phyloP scores from a whole-genome alignment of 768 basidiomycete genomes.

The Podaxis sp. region DNA sequence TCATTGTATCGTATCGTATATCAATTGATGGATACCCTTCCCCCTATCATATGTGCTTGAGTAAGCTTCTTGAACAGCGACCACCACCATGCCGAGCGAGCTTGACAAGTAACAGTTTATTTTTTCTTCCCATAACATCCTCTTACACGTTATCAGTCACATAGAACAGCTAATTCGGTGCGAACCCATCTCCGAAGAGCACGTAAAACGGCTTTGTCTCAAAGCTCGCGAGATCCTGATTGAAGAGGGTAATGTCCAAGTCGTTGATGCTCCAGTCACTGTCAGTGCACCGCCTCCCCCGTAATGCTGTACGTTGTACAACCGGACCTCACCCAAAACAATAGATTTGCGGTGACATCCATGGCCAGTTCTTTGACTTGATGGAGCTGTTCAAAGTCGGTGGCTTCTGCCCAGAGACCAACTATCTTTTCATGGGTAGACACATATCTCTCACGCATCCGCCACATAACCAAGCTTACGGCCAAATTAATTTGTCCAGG shows the following conservation, averaged over 20 bases:
- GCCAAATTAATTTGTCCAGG: conserved; percentile 43
- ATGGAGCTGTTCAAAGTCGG: conserved; percentile 95
- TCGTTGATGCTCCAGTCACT: conserved; percentile 94
- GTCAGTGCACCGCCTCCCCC: conserved; percentile 45
- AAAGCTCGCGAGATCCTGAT: conserved; percentile 96
- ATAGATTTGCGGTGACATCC: conserved; percentile 93
- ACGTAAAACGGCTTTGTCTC: conserved; percentile 92
- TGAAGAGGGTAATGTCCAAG: conserved; percentile 97
- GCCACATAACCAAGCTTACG: not conserved
- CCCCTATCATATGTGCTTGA: not conserved
- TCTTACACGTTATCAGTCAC: conserved; percentile 53
- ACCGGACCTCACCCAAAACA: not conserved
- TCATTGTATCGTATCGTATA: conserved; percentile 14
- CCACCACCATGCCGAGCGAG: conserved; percentile 46
- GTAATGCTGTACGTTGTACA: not conserved
- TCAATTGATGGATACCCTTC: conserved; percentile 15
- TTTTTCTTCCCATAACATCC: not conserved
- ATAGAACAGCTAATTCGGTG: conserved; percentile 93
- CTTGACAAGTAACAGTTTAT: conserved; percentile 40
- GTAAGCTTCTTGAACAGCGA: conserved; percentile 11
- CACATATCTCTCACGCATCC: conserved; percentile 16
- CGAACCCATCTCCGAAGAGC: conserved; percentile 92
- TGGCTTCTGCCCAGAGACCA: conserved; percentile 89
- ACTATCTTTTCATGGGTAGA: conserved; percentile 95
- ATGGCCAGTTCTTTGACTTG: conserved; percentile 96